Conservation (phyloP, 2,329 filamentous ascomycete genomes). For the Epicoccum nigrum region DNA sequence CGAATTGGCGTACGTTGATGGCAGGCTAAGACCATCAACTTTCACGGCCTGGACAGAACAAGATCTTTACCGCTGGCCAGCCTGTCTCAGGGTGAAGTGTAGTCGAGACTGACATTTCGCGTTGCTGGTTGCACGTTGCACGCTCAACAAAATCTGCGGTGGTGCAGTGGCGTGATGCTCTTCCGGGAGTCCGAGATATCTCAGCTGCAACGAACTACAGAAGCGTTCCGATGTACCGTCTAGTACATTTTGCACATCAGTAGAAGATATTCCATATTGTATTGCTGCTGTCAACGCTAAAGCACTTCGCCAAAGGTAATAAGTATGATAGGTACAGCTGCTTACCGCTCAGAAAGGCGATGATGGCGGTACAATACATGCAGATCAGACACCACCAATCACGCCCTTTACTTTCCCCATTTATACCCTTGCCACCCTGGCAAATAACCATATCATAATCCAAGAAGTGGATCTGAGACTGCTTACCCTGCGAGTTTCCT, state of each 20-base stretch:
- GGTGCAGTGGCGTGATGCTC: constrained; percentile 22
- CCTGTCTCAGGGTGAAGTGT: not conserved
- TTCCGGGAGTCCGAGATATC: constrained; percentile 14
- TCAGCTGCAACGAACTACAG: not conserved
- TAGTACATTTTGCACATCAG: not conserved
- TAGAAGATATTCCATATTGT: too few species aligned
- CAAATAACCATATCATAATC: not conserved
- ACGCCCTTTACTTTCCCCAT: not conserved
- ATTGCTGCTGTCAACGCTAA: not conserved
- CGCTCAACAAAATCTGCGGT: constrained; percentile 10
- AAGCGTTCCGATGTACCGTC: not conserved
- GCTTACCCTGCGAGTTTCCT: not conserved
- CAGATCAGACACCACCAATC: not conserved
- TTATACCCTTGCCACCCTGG: not conserved
- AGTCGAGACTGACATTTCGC: not conserved
- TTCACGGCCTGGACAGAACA: not conserved
- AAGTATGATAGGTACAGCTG: not conserved
- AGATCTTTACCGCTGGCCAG: not conserved
- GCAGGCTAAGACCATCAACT: not conserved
- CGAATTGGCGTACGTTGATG: not conserved
- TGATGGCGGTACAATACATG: not conserved
- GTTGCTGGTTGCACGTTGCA: not conserved
- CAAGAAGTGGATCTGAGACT: not conserved
- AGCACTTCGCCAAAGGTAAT: not conserved
- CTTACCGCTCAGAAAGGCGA: not conserved